Percentiles rank a stretch among this genome's conserved stretches.
Evolutionary conservation across 805 yeast species (phyloP).

Genomic region (Scheffersomyces ergatensis): DNA sequence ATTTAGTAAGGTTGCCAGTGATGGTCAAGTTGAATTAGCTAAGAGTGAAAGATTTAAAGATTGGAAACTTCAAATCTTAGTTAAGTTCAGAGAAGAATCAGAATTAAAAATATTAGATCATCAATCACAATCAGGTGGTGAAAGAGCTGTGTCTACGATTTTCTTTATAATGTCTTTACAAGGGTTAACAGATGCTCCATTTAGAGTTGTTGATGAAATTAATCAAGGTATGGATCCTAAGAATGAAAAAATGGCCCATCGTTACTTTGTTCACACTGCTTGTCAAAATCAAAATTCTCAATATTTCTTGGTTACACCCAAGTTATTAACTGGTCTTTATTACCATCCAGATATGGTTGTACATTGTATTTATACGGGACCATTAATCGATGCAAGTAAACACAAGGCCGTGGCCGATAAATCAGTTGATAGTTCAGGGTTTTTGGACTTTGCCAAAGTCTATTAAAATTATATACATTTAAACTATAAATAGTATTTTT

Average conservation of each 20-base stretch:
- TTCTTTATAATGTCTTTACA: conserved; percentile 88
- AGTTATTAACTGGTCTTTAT: conserved; percentile 71
- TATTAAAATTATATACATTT: not conserved
- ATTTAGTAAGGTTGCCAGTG: conserved; percentile 76
- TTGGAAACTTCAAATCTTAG: conserved; percentile 84
- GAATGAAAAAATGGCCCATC: conserved; percentile 85
- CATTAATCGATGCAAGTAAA: conserved; percentile 22
- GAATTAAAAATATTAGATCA: conserved; percentile 70
- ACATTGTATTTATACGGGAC: conserved; percentile 66
- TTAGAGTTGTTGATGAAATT: conserved; percentile 94
- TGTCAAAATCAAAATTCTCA: conserved; percentile 64
- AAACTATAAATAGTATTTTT: conserved; percentile 4
- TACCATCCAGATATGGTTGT: conserved; percentile 80
- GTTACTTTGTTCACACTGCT: conserved; percentile 80
- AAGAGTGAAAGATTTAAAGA: conserved; percentile 54
- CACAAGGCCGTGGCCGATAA: conserved; percentile 9
- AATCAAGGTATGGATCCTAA: conserved; percentile 98
- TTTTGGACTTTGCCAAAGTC: conserved; percentile 27
- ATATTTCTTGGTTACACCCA: conserved; percentile 91
- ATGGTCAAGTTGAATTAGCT: conserved; percentile 73
- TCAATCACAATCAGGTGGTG: conserved; percentile 97
- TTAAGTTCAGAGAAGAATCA: conserved; percentile 78
- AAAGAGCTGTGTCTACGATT: conserved; percentile 92
- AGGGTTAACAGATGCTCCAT: conserved; percentile 83
- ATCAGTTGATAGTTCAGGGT: conserved; percentile 15